Percentiles rank a stretch among this genome's conserved stretches.
phyloP scores from a whole-genome alignment of 2,329 filamentous ascomycete genomes.

The Coccinonectria pachysandricola region DNA sequence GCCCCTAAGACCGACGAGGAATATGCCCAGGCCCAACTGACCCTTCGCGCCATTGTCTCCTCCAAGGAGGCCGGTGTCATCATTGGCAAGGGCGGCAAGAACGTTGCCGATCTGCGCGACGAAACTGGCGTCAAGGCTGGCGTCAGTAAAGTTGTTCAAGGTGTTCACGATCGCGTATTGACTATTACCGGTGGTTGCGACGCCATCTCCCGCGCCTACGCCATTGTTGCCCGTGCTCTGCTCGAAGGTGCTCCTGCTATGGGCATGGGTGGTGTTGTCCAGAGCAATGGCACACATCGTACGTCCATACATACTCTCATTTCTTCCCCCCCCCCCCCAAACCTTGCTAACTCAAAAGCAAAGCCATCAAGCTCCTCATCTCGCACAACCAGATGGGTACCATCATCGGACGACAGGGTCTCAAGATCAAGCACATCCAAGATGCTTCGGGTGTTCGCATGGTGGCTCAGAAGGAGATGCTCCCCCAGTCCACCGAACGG shows the following conservation, averaged over 20 bases:
- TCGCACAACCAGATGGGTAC: constrained; percentile 99
- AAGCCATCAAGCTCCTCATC: constrained; percentile 94
- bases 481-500: constrained; percentile 94
- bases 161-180: constrained; percentile 92
- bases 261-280: constrained; percentile 88
- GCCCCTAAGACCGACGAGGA: constrained; percentile 92
- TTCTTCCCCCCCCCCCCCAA: neutral
- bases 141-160: constrained; percentile 96
- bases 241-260: constrained; percentile 89
- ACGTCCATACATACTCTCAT: constrained; percentile 19
- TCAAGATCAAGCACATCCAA: constrained; percentile 99
- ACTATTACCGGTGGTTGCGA: constrained; percentile 88
- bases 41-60: constrained; percentile 92
- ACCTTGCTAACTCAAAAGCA: constrained; percentile 7
- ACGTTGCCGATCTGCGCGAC: constrained; percentile 91
- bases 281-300: constrained; percentile 90
- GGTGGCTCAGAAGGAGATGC: constrained; percentile 99
- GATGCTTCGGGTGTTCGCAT: constrained; percentile 94
- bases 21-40: constrained; percentile 86
- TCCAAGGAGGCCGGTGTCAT: constrained; percentile 99
- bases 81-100: constrained; percentile 97
- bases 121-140: constrained; percentile 97
- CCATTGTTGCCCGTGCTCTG: constrained; percentile 81
- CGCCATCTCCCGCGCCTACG: constrained; percentile 83
- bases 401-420: constrained; percentile 89